Evolutionary conservation across 23 red algal species (phyloP), one percentile per base, ranked within the genome.

Genomic region (Pyropia yezoensis): DNA sequence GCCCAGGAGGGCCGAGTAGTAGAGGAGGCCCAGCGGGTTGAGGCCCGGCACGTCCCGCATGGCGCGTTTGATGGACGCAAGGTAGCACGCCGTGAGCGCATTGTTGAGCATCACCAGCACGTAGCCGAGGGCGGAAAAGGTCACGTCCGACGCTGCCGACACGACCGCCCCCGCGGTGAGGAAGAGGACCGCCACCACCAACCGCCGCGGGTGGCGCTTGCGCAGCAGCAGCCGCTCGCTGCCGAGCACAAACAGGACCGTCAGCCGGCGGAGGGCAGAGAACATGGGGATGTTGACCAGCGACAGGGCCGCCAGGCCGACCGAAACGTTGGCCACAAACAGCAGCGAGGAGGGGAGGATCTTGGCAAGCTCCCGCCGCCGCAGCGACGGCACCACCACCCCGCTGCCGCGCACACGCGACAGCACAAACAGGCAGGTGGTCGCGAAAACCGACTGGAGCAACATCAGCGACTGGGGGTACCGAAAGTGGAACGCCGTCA

Each of bases 281-380:
- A 98, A 98, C 94, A 98, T 98, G 25, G 94, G 94, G 73, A 98
- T 85, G 50, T 90, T 98, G 24, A 89, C 94, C 17, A 82, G 49
- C 59, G 63, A 70, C 23, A 98, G 67, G 3, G 86, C 94, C 16
- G 64, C 69, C 7, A 98, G 50, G n/a, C 94, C 94, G 49, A 88
- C 78, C 26, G 85, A 59, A 18, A 91, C 86, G 82, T 96, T 96
- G 47, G 62, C 62, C 17, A 85, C 71, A 33, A 96, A 96, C 45
- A 83, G 51, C 21, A 71, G 70, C 7, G 80, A 79, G 12, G 81
- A 75, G 14, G 69, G 27, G 3, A 75, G 52, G 26, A 96, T 61
- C 11, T 75, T 20, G n/a, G 66, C 45, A 14, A 87, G 63, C 23
- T 88, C 62, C 24, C 52, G 14, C 33, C 26, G 50, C 28, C 30